These are phyloP conservation scores for Penicillium sp. DNA, from an alignment of 2,329 filamentous ascomycete species.

Conservation along the genomic window DNA sequence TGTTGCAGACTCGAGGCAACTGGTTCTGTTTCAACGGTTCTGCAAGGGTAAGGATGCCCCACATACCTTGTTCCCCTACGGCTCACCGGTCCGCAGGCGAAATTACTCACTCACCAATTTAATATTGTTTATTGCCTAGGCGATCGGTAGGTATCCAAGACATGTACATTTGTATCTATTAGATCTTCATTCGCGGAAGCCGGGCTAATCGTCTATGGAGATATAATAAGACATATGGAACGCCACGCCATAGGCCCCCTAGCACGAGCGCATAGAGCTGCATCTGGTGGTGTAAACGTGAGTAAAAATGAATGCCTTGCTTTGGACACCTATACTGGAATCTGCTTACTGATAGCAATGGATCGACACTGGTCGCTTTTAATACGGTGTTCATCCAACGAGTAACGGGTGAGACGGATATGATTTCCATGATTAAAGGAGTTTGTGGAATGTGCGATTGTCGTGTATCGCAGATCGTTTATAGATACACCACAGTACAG, in stretches of 20 bases:
- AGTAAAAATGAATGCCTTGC: neutral
- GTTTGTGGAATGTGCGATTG: neutral
- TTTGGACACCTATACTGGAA: neutral
- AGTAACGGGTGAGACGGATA: neutral
- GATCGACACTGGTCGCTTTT: neutral
- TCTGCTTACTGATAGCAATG: neutral
- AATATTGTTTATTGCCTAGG: neutral
- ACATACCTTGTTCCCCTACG: neutral
- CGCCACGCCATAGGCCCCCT: neutral
- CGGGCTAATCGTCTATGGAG: neutral
- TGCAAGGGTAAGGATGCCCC: neutral
- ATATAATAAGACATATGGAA: neutral
- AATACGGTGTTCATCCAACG: neutral
- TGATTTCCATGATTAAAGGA: neutral
- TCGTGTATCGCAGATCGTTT: neutral
- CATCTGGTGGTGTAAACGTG: neutral
- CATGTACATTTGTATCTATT: neutral
- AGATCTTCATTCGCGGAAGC: neutral
- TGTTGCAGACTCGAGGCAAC: neutral
- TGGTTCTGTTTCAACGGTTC: neutral
- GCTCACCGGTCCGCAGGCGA: neutral
- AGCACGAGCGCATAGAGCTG: neutral
- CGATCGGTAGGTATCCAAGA: neutral
- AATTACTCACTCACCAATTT: neutral
- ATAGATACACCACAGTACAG: neutral